Base-by-base conservation (phyloP, 768 basidiomycete species). In the Pleurotus cornucopiae region DNA sequence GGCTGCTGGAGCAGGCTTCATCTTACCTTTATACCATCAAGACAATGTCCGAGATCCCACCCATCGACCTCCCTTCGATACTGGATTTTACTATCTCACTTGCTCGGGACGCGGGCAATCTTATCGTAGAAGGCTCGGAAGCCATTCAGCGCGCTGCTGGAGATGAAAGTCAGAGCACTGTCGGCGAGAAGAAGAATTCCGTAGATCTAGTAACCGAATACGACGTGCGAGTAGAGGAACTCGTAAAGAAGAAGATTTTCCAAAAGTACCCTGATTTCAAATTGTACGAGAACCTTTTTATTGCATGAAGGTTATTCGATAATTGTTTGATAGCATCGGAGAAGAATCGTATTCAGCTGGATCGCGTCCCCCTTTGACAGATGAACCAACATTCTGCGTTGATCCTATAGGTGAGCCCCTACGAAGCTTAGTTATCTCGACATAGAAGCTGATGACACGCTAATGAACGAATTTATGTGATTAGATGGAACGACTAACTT, bases 151-250 rank as follows among this genome's bases (percentile, higher is more conserved):
- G 71, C 11, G 75, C 68, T 2, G 66, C 75, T 1, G 68, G 69
- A 7, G 69, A 72, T 49, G 74, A 80, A 14, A 74, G 79, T 0
- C 75, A 79, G 62, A 75, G 89, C 37, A 81, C 80, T 59, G 34
- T 58, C 25, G 60, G 57, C 34, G 87, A 90, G 75, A 98, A 97
- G 81, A 92, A 91, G 73, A 97, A 95, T 66, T 83, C 93, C 2
- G 93, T 94, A 18, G 95, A 97, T 72, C 76, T 98, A 30, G 95
- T 98, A 21, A 98, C 95, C 0, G 89, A 95, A 71, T 97, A 91
- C 64, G 95, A 98, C 69, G 87, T 94, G 14, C 83, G 79, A 45
- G 95, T 97, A 9, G 95, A 97, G 70, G 85, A 90, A 58, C 74
- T 94, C 46, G 91, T 97, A 49, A 86, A 84, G 71, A 65, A 75